These are phyloP conservation scores for Trichoderma citrinoviride DNA, from an alignment of 2,329 filamentous ascomycete genomes.

Conservation along the genomic window DNA sequence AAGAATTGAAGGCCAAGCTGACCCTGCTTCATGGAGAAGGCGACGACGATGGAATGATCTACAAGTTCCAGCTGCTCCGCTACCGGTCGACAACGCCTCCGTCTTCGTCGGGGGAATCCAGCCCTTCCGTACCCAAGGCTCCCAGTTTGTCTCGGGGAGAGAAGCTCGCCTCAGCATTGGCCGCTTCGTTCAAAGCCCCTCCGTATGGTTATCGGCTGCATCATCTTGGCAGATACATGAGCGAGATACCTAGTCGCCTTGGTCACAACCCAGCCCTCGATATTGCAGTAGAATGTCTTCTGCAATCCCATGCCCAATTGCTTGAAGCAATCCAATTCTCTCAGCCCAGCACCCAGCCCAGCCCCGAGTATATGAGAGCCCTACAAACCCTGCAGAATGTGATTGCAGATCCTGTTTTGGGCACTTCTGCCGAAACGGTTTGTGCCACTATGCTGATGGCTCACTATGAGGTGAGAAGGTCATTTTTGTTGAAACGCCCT, in stretches of 20 bases:
- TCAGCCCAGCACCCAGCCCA: background rate
- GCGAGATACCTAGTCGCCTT: background rate
- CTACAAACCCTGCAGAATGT: background rate
- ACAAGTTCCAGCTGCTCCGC: background rate
- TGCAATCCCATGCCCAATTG: background rate
- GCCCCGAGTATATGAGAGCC: background rate
- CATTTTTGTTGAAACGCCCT: background rate
- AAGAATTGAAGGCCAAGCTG: background rate
- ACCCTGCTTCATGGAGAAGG: background rate
- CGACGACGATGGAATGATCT: background rate
- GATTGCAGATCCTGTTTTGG: constrained; percentile 1
- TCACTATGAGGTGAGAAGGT: background rate
- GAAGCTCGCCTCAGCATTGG: background rate
- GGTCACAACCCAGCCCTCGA: background rate
- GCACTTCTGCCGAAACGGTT: background rate
- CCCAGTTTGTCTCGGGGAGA: background rate
- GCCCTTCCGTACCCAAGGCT: background rate
- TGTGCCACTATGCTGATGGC: constrained; percentile 5
- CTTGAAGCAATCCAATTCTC: background rate
- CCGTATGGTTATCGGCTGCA: background rate
- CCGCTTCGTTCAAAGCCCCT: background rate
- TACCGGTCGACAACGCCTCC: background rate
- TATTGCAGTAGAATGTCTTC: background rate
- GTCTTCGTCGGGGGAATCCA: background rate
- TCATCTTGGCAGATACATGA: background rate